These are phyloP conservation scores for Aspergillus steynii DNA, from an alignment of 495 filamentous ascomycete genomes.

Conservation along the genomic window DNA sequence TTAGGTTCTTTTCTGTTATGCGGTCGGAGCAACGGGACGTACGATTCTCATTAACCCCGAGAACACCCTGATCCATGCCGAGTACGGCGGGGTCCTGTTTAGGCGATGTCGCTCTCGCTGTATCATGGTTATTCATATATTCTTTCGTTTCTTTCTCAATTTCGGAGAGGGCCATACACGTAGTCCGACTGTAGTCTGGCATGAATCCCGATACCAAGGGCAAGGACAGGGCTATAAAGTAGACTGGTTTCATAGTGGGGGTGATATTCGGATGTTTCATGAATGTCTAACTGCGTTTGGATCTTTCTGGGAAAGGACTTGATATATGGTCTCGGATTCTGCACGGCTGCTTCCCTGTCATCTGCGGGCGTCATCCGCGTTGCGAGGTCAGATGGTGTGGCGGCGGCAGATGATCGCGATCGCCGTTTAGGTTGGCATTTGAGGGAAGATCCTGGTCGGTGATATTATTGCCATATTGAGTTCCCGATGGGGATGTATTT, in stretches of 20 bases:
- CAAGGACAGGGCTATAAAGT: background rate
- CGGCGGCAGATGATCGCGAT: background rate
- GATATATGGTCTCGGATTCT: background rate
- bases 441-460: too few relatives aligned
- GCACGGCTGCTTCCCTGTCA: background rate
- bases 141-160: background rate
- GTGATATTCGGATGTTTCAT: background rate
- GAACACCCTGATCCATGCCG: background rate
- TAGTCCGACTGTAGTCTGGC: background rate
- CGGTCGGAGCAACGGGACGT: background rate
- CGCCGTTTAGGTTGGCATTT: background rate
- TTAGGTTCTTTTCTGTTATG: background rate
- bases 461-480: too few relatives aligned
- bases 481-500: too few relatives aligned
- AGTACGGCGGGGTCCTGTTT: background rate
- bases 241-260: background rate
- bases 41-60: background rate
- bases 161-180: background rate
- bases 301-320: background rate
- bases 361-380: background rate
- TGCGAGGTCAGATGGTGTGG: background rate
- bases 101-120: background rate
- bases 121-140: background rate
- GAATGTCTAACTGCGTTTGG: too few relatives aligned
- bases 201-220: background rate